phyloP scores from a whole-genome alignment of 164 flowering plant genomes.

The Piper betle region DNA sequence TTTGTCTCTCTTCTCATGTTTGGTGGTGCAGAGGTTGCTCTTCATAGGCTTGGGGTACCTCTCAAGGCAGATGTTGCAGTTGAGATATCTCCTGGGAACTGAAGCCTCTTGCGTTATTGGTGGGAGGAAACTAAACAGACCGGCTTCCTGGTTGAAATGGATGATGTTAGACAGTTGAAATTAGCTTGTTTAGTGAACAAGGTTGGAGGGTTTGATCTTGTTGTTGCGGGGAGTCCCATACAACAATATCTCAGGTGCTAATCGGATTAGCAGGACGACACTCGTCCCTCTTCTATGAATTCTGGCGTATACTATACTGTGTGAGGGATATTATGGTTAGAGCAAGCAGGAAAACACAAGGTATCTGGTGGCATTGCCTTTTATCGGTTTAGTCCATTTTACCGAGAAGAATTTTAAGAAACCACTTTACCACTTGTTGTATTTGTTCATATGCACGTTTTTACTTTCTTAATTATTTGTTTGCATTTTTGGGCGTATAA shows the following conservation, averaged over 20 bases:
- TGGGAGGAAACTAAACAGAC: conserved; percentile 29
- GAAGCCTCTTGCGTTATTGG: conserved; percentile 41
- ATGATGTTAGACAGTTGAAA: conserved; percentile 18
- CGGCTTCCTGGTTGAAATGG: conserved; percentile 16
- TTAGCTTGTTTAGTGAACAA: conserved; percentile 10
- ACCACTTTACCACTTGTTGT: too few relatives aligned
- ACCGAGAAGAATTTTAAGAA: too few relatives aligned
- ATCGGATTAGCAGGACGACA: conserved; percentile 18
- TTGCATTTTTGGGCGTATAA: too few relatives aligned
- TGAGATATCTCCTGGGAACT: conserved; percentile 69
- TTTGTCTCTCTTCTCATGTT: conserved; percentile 33
- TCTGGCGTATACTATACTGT: conserved; percentile 14
- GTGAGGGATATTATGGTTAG: conserved; percentile 13
- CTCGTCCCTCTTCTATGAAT: conserved; percentile 21
- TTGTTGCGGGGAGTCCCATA: conserved; percentile 29
- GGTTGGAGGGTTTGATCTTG: conserved; percentile 28
- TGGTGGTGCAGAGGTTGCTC: conserved; percentile 49
- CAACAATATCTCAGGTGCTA: conserved; percentile 24
- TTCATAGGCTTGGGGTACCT: conserved; percentile 71
- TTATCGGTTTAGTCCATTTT: too few relatives aligned
- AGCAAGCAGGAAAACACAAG: neutral
- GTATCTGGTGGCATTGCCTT: too few relatives aligned
- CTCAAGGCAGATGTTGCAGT: conserved; percentile 72
- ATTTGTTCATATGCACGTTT: too few relatives aligned
- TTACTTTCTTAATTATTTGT: too few relatives aligned